These are phyloP conservation scores for Kodamaea suecica DNA, from an alignment of 1,139 yeast genomes.

Conservation along the genomic window DNA sequence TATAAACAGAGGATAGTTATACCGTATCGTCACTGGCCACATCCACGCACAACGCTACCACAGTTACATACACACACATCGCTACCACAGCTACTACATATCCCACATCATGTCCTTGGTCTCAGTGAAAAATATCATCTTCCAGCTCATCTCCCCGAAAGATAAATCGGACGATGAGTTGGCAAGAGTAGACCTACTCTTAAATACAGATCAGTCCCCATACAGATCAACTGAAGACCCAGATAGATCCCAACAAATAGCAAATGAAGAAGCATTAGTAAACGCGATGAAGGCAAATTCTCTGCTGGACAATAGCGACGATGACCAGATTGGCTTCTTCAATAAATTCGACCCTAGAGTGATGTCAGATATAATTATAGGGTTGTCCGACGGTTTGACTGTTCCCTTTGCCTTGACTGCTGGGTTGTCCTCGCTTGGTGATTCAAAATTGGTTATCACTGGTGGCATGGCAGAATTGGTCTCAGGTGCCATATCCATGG, in stretches of 20 bases:
- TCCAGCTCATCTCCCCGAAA: constrained; percentile 19
- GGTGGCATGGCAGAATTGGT: constrained; percentile 86
- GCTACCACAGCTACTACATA: no score
- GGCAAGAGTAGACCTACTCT: constrained; percentile 33
- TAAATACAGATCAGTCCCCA: constrained; percentile 33
- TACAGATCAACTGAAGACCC: constrained; percentile 35
- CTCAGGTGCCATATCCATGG: constrained; percentile 84
- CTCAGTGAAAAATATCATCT: constrained; percentile 37
- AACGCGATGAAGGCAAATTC: constrained; percentile 23
- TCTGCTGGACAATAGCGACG: constrained; percentile 22
- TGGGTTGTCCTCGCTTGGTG: constrained; percentile 74
- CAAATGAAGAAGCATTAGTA: constrained; percentile 39
- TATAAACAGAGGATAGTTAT: no score
- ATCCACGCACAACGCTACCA: no score
- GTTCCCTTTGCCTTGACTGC: constrained; percentile 86
- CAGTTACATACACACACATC: no score
- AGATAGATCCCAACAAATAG: constrained; percentile 37
- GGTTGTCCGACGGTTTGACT: constrained; percentile 76
- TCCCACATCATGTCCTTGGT: constrained; percentile 40
- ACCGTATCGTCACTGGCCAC: no score
- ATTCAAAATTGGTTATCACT: constrained; percentile 69
- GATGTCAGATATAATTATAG: constrained; percentile 77
- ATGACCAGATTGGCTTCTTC: constrained; percentile 33
- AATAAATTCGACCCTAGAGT: constrained; percentile 62
- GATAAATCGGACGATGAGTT: constrained; percentile 31